Conservation (phyloP, 2,329 filamentous ascomycete species). For the Colletotrichum godetiae region DNA sequence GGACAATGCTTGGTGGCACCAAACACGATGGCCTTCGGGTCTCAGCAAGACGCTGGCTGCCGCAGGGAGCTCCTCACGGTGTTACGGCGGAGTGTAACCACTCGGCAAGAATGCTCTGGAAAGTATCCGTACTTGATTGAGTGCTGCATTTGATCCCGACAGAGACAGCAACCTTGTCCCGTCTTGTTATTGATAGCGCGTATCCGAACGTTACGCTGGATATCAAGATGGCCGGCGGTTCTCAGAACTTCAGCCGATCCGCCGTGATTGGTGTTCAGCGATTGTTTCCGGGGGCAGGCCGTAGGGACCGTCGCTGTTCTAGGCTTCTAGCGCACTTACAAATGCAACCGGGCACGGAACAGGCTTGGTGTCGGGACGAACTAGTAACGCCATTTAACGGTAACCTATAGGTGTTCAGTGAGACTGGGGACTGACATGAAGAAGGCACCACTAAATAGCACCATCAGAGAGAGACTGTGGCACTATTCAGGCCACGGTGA, state of each 20-base stretch:
- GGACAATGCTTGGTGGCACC: no score
- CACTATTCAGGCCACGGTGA: background rate
- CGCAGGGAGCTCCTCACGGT: no score
- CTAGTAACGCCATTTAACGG: background rate
- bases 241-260: background rate
- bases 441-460: background rate
- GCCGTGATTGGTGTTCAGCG: constrained; percentile 3
- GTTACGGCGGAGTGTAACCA: no score
- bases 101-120: no score
- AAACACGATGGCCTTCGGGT: no score
- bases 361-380: constrained; percentile 14
- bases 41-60: no score
- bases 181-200: background rate
- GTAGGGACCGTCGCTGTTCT: background rate
- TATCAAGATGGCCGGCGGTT: background rate
- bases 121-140: no score
- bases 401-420: background rate
- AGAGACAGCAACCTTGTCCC: background rate
- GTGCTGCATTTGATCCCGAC: no score
- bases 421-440: background rate
- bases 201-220: background rate
- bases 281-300: background rate
- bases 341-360: constrained; percentile 12
- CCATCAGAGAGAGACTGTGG: background rate
- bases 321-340: constrained; percentile 22